Conservation (phyloP, 306 rosid genomes). For the Medicago arabica region DNA sequence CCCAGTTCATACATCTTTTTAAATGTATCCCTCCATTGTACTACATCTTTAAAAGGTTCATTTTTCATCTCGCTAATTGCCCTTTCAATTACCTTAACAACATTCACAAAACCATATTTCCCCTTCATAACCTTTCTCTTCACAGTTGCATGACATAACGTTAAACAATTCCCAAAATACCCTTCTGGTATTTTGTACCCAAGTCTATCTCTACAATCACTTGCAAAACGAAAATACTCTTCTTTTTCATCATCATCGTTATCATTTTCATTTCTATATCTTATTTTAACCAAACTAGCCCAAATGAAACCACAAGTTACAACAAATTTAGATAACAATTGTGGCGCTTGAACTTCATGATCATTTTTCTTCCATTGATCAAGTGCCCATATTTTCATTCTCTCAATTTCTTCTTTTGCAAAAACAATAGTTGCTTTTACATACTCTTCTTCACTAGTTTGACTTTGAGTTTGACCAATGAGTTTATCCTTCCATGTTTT, state of each 20-base stretch:
- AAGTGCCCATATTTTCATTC: slow-evolving; percentile 21
- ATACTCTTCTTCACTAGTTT: not conserved
- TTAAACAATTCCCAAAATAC: slow-evolving; percentile 53
- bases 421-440: slow-evolving; percentile 41
- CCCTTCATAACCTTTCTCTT: slow-evolving; percentile 45
- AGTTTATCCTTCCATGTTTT: slow-evolving; percentile 41
- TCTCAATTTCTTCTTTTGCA: slow-evolving; percentile 32
- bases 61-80: slow-evolving; percentile 31
- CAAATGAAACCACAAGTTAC: slow-evolving; percentile 46
- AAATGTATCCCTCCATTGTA: slow-evolving; percentile 40
- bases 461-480: not conserved
- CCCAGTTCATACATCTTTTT: slow-evolving; percentile 35
- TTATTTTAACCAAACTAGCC: slow-evolving; percentile 39
- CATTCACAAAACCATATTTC: slow-evolving; percentile 45
- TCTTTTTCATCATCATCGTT: slow-evolving; percentile 28
- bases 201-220: slow-evolving; percentile 49
- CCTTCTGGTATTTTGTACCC: slow-evolving; percentile 33
- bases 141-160: slow-evolving; percentile 23
- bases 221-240: slow-evolving; percentile 45
- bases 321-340: slow-evolving; percentile 42
- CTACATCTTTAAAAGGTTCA: slow-evolving; percentile 32
- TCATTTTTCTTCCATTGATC: slow-evolving; percentile 14
- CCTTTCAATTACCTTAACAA: slow-evolving; percentile 34
- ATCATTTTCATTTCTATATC: slow-evolving; percentile 12
- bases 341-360: not conserved